Evolutionary conservation across 371 early-diverging fungal species (phyloP).

Genomic region (Lichtheimia ornata): DNA sequence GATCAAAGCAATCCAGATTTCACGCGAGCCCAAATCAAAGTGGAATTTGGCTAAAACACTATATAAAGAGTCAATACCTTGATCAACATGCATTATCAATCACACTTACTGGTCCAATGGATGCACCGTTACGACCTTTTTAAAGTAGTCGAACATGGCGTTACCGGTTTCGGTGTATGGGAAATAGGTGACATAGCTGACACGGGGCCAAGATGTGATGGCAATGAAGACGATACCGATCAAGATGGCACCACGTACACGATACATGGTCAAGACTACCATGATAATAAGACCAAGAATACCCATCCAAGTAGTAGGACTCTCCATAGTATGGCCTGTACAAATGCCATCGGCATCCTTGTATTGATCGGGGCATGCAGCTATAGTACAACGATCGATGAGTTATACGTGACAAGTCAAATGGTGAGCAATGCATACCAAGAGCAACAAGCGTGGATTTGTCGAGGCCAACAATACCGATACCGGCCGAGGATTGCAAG

Average conservation of each 20-base stretch:
- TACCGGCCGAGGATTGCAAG: conserved; percentile 75
- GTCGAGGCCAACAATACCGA: conserved; percentile 67
- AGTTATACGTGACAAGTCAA: no score
- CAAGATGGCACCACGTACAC: conserved; percentile 74
- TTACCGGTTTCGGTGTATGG: conserved; percentile 67
- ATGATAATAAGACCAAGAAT: conserved; percentile 76
- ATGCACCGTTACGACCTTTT: conserved; percentile 69
- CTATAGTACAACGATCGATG: not conserved
- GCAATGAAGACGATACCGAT: conserved; percentile 75
- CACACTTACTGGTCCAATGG: conserved; percentile 40
- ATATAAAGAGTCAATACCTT: not conserved
- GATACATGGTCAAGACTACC: conserved; percentile 60
- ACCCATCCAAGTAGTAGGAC: conserved; percentile 74
- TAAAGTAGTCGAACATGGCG: conserved; percentile 69
- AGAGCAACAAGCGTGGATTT: conserved; percentile 68
- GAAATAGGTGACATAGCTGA: conserved; percentile 71
- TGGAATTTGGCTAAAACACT: conserved; percentile 61
- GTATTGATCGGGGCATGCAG: conserved; percentile 60
- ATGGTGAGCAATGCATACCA: conserved; percentile 21
- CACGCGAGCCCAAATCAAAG: conserved; percentile 61
- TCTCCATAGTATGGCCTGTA: conserved; percentile 62
- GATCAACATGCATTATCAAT: no score
- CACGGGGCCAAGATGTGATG: conserved; percentile 70
- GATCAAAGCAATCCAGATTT: conserved; percentile 79
- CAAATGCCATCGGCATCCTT: conserved; percentile 58